These are phyloP conservation scores for Arabis hirsuta DNA, from an alignment of 345 rosid genomes.

Conservation along the genomic window DNA sequence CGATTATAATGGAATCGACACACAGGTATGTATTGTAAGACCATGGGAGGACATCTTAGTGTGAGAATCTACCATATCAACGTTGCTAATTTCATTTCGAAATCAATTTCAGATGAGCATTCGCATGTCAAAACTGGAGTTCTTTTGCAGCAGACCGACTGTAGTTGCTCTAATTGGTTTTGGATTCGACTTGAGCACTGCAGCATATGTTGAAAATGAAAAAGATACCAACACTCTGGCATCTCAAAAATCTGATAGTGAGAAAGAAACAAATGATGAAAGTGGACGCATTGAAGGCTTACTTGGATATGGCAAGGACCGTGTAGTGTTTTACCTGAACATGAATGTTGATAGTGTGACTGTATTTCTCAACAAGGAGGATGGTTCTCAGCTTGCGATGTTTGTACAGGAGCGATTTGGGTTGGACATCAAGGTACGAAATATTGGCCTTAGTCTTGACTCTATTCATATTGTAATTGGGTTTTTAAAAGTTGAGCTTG, in stretches of 20 bases:
- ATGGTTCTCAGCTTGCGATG: conserved; percentile 94
- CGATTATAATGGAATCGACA: conserved; percentile 87
- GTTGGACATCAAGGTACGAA: conserved; percentile 82
- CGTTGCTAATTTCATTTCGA: conserved; percentile 44
- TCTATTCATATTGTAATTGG: conserved; percentile 9
- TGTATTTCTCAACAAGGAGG: conserved; percentile 93
- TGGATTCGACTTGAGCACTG: conserved; percentile 76
- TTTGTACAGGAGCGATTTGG: conserved; percentile 92
- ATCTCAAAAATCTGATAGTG: conserved; percentile 54
- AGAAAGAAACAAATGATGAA: conserved; percentile 72
- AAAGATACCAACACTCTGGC: conserved; percentile 43
- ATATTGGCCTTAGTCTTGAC: conserved; percentile 17
- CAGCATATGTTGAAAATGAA: conserved; percentile 43
- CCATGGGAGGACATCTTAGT: conserved; percentile 28
- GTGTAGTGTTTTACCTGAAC: conserved; percentile 81
- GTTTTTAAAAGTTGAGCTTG: conserved; percentile 15
- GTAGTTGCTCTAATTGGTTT: conserved; percentile 93
- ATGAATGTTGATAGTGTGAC: conserved; percentile 93
- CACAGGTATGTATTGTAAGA: conserved; percentile 65
- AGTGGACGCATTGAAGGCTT: conserved; percentile 77
- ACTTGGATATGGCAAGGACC: conserved; percentile 93
- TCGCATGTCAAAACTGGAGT: conserved; percentile 94
- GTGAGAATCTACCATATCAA: conserved; percentile 25
- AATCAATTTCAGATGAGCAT: conserved; percentile 80
- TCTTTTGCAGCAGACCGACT: conserved; percentile 95